Conservation (phyloP, 805 yeast species). For the Wickerhamiella nectarea region DNA sequence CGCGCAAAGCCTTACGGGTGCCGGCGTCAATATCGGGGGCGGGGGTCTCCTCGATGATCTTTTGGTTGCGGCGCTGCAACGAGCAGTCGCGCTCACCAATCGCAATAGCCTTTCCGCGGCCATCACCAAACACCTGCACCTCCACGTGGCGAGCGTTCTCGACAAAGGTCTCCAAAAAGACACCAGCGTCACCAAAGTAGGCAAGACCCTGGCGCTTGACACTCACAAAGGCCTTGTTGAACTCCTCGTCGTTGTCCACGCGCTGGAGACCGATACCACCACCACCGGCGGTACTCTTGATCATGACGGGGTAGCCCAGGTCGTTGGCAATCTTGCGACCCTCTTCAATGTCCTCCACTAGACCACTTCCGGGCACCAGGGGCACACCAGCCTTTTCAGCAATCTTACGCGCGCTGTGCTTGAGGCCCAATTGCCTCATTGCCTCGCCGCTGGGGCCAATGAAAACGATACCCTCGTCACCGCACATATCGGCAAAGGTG, state of each 20-base stretch:
- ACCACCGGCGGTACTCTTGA: constrained; percentile 97
- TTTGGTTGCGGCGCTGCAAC: constrained; percentile 92
- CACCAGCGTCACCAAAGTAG: constrained; percentile 92
- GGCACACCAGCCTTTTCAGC: constrained; percentile 91
- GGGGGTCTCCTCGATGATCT: constrained; percentile 93
- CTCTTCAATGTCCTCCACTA: constrained; percentile 56
- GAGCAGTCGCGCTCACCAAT: constrained; percentile 97
- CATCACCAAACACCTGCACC: constrained; percentile 94
- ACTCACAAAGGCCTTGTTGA: constrained; percentile 72
- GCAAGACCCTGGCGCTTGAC: constrained; percentile 90
- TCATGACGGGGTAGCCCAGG: constrained; percentile 81
- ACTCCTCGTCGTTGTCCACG: constrained; percentile 70
- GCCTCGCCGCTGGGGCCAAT: constrained; percentile 97
- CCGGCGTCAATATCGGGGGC: constrained; percentile 83
- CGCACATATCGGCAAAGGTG: constrained; percentile 83
- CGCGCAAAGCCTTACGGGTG: constrained; percentile 61
- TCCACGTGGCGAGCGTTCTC: constrained; percentile 95
- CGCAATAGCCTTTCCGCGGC: constrained; percentile 82
- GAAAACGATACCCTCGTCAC: constrained; percentile 67
- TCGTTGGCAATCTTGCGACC: constrained; percentile 63
- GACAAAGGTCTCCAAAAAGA: constrained; percentile 85
- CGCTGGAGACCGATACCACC: constrained; percentile 97
- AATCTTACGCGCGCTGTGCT: constrained; percentile 92
- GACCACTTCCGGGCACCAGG: constrained; percentile 91
- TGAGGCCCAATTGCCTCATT: constrained; percentile 77